Percentiles rank a stretch among this genome's conserved stretches.
Conservation (phyloP, 1,284 basidiomycete genomes). For the Cystobasidium sp. region DNA sequence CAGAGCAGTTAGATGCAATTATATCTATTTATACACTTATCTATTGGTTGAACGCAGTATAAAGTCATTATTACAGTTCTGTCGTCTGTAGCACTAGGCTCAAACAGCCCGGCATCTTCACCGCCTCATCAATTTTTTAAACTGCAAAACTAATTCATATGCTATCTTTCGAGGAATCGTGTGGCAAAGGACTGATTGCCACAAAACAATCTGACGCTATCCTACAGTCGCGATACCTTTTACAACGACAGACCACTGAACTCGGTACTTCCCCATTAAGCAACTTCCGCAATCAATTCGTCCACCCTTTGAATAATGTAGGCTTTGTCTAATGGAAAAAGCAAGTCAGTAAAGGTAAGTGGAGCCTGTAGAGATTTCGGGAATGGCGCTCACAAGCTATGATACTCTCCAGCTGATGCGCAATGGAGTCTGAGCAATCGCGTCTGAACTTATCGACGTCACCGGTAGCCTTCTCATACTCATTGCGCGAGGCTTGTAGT, state of each 20-base stretch:
- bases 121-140: too few relatives aligned
- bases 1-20: not conserved
- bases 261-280: not conserved
- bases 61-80: too few relatives aligned
- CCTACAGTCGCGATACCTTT: not conserved
- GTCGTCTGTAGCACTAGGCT: too few relatives aligned
- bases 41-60: too few relatives aligned
- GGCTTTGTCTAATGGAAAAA: slow-evolving; percentile 17
- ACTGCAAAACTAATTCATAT: too few relatives aligned
- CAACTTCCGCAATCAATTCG: slow-evolving; percentile 40
- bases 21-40: not conserved
- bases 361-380: not conserved
- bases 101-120: too few relatives aligned
- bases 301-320: slow-evolving; percentile 40
- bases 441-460: slow-evolving; percentile 42
- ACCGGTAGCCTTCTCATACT: slow-evolving; percentile 27
- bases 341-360: not conserved
- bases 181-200: too few relatives aligned
- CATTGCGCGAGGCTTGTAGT: slow-evolving; percentile 42
- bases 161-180: too few relatives aligned
- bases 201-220: too few relatives aligned
- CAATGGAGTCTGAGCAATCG: slow-evolving; percentile 43
- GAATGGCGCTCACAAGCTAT: slow-evolving; percentile 29
- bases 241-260: slow-evolving; percentile 14
- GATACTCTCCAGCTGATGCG: slow-evolving; percentile 39